Evolutionary conservation across 164 flowering plant genomes (phyloP), one percentile per base, ranked within the genome.

Genomic region (Piper longum): DNA sequence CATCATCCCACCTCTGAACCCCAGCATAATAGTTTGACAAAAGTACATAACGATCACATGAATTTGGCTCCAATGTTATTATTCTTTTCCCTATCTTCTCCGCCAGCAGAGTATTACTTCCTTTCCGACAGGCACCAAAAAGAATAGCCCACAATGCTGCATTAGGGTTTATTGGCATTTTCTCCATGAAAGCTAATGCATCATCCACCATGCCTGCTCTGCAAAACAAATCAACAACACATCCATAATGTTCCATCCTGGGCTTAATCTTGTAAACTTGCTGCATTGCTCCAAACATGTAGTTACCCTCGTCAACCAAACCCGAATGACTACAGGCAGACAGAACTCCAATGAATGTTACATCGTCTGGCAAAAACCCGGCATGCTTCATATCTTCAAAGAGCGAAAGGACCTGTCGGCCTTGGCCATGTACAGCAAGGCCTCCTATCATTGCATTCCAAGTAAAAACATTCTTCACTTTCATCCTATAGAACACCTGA

Each of bases 401-500:
- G 16, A 68, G 45, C 19, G 3, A 60, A 62, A 79, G 17, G 17
- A 76, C 78, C n/a, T 62, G 59, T 54, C 48, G 42, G 0, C 75
- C 72, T 36, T 65, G 68, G 18, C 78, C 82, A 63, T 79, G 73
- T 71, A 71, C 70, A 16, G 78, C 82, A 36, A 76, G 64, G 18
- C 80, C 80, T 68, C 73, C 71, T 5, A 79, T 77, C 70, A 77
- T 73, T 4, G 75, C 68, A 56, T 67, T 79, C 77, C 78, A 79
- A 4, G 77, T 52, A 26, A 71, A 70, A 7, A 73, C 70, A 67
- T 75, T 69, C 67, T 57, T 77, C 7, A 42, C 43, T 43, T 57
- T 52, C 75, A 75, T 73, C 57, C 51, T 40, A 44, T 51, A 14
- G 55, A 78, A 78, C 40, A 75, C 73, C 62, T 71, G 79, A 48